Percentiles rank a stretch among this genome's conserved stretches.
These are phyloP conservation scores for Coniella lustricola DNA, from an alignment of 2,329 filamentous ascomycete genomes.

Conservation along the genomic window DNA sequence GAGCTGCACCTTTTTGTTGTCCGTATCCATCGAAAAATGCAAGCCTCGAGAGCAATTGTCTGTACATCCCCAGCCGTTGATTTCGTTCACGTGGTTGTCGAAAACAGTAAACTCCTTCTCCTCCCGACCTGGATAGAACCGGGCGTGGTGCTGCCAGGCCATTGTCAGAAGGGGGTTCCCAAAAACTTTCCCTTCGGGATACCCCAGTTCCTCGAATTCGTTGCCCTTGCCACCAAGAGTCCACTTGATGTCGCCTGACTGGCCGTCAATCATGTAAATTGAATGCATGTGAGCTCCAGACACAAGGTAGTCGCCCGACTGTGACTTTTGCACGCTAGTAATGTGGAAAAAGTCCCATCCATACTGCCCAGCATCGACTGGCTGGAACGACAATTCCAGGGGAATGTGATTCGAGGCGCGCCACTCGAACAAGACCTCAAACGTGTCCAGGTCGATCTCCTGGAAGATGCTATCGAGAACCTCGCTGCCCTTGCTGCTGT, in stretches of 20 bases:
- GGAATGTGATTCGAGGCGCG: conserved; percentile 26
- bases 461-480: conserved; percentile 29
- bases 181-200: conserved; percentile 29
- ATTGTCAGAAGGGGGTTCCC: conserved; percentile 3
- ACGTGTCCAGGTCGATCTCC: conserved; percentile 43
- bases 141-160: conserved; percentile 42
- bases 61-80: conserved; percentile 7
- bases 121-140: conserved; percentile 28
- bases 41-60: conserved; percentile 24
- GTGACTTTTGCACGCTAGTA: conserved; percentile 47
- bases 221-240: conserved; percentile 42
- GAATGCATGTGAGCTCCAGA: conserved; percentile 42
- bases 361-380: neutral
- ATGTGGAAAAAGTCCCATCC: conserved; percentile 51
- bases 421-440: conserved; percentile 43
- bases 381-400: conserved; percentile 13
- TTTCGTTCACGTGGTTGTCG: conserved; percentile 33
- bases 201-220: conserved; percentile 30
- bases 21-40: conserved; percentile 31
- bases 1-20: conserved; percentile 35
- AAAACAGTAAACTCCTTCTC: conserved; percentile 38
- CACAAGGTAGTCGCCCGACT: conserved; percentile 43
- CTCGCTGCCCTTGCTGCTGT: conserved; percentile 21
- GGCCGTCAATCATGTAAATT: conserved; percentile 38
- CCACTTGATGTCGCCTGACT: conserved; percentile 43